Percentiles rank a stretch among this genome's conserved stretches.
Evolutionary conservation across 495 filamentous ascomycete species (phyloP).

Genomic region (Penicillium alfredii): DNA sequence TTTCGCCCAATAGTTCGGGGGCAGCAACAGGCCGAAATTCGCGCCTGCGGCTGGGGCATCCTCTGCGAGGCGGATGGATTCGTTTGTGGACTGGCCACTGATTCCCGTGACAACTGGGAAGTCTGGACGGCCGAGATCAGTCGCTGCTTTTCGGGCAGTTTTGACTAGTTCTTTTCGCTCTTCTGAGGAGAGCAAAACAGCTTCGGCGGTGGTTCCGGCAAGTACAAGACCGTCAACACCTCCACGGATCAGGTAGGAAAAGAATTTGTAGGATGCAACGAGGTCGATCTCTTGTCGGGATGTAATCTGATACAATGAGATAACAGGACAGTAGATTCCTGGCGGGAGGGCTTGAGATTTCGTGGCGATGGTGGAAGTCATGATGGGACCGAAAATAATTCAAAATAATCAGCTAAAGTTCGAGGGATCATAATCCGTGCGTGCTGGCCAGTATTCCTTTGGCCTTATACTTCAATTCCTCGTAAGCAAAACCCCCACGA

Average conservation of each 20-base stretch:
- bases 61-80: slow-evolving; percentile 58
- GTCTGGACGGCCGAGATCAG: slow-evolving; percentile 51
- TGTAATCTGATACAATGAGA: slow-evolving; percentile 33
- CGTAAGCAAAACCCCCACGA: neutral
- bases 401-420: too few species aligned
- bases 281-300: slow-evolving; percentile 36
- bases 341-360: slow-evolving; percentile 24
- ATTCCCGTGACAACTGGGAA: slow-evolving; percentile 54
- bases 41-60: slow-evolving; percentile 50
- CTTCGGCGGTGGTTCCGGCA: slow-evolving; percentile 55
- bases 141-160: slow-evolving; percentile 42
- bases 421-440: neutral
- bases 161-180: slow-evolving; percentile 45
- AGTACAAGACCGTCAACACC: slow-evolving; percentile 49
- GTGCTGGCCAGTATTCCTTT: neutral
- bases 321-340: slow-evolving; percentile 36
- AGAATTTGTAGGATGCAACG: slow-evolving; percentile 32
- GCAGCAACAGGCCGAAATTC: slow-evolving; percentile 51
- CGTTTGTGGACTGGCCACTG: slow-evolving; percentile 52
- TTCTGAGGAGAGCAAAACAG: slow-evolving; percentile 49
- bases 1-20: slow-evolving; percentile 54
- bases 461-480: neutral
- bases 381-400: slow-evolving; percentile 6
- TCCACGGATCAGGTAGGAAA: slow-evolving; percentile 22
- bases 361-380: slow-evolving; percentile 18